Evolutionary conservation across 2,329 filamentous ascomycete genomes (phyloP), one percentile per base, ranked within the genome.

Genomic region (Arthrocladium fulminans): DNA sequence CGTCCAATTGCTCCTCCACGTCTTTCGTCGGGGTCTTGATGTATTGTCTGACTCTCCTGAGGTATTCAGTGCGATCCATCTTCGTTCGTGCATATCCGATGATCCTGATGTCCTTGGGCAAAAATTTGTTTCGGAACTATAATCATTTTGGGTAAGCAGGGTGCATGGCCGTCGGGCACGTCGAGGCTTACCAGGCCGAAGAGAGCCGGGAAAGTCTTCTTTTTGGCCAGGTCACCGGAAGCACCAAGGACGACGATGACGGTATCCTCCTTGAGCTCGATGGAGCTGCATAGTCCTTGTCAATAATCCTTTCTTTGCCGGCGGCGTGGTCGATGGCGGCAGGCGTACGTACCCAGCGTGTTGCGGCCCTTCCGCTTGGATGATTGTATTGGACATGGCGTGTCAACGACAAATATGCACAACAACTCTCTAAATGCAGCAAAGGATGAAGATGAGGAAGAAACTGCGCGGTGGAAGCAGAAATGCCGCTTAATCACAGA

Each of bases 11-110:
- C 71, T 95, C 84, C 74, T 98, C 89, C 59, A 94, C 83, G 61
- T 97, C 92, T 75, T 95, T 94, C 59, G 90, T 96, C 13, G 92
- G 92, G 13, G 89, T 92, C 80, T 98, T 97, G 75, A 98, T 98
- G 74, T 96, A 94, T 52, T 88, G 95, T 73, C 86, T 90, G 71
- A 98, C 88, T 59, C 92, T 81, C 72, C 84, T 86, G 65, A 97
- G 78, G 74, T 86, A 97, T 70, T 98, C 92, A 56, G 88, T 83
- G 63, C 90, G 88, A 73, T 97, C 89, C 92, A 98, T 98, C 77
- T 96, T 96, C 61, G 92, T 98, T 67, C 92, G 84, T 62, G 92
- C 92, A 87, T 98, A 98, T 75, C 92, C 92, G 63, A 98, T 82
- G 66, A 98, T 96, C 70, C 83, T 86, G 71, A 95, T 88, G 70